Evolutionary conservation across 2,329 filamentous ascomycete species (phyloP), one percentile per base, ranked within the genome.

Genomic region (Diaporthe sp.): DNA sequence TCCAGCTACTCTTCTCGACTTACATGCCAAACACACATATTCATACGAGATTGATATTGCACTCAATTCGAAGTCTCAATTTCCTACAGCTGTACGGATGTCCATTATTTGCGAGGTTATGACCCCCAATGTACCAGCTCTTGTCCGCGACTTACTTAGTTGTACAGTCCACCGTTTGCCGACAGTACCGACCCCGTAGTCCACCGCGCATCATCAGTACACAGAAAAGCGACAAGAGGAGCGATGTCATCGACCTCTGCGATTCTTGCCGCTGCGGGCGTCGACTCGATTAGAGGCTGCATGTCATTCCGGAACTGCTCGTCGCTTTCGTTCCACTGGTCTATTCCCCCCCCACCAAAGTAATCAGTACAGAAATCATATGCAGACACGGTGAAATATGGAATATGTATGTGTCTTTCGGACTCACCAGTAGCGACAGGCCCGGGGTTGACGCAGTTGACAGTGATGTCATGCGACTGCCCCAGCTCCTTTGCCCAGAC

Each of bases 401-500:
- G 28, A 4, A 19, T 15, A 6, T 3, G 15, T 15, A 6, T 3
- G 15, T 7, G 1, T 28, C 15, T 34, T 9, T 28, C 4, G 25
- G 76, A 88, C 82, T 83, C 81, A 76, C 79, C 79, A 12, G 80
- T 82, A 80, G 81, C 81, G 73, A 91, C 89, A 0, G 90, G 89
- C 2, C 90, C 90, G 0, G 90, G 89, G 78, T 92, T 92, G 80
- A 92, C 86, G 3, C 88, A 87, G 80, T 92, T 92, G 75, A 91
- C 90, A 8, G 89, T 91, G 31, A 85, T 87, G 2, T 7, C 61
- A 25, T 67, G 44, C 28, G 87, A 83, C 77, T 91, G 89, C 17
- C 90, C 88, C 7, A 92, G 83, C 82, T 92, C 90, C n/a, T 90
- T 85, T 4, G 88, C 85, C 90, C 90, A 92, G 0, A 88, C 88